Percentiles rank a stretch among this genome's conserved stretches.
These are phyloP conservation scores for Fusarium sp. DNA, from an alignment of 2,329 filamentous ascomycete genomes.

Conservation along the genomic window DNA sequence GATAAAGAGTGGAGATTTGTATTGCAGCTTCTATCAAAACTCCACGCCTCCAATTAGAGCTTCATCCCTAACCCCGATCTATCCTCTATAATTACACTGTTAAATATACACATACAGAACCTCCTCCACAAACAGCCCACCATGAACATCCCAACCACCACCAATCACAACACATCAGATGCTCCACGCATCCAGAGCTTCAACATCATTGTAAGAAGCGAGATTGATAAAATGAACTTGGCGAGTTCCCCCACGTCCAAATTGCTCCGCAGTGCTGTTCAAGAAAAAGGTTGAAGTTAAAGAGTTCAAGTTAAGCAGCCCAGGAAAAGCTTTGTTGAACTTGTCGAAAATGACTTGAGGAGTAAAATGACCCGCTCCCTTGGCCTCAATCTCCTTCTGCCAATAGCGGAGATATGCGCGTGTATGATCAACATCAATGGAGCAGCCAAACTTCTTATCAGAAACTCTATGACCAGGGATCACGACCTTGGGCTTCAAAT, in stretches of 20 bases:
- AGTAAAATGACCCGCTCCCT: neutral
- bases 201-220: neutral
- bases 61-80: no score
- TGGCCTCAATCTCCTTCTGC: neutral
- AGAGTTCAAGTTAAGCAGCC: neutral
- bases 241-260: neutral
- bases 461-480: neutral
- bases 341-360: neutral
- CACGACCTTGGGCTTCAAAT: neutral
- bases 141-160: no score
- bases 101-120: neutral
- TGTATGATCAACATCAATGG: neutral
- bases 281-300: neutral
- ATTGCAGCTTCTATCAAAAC: no score
- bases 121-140: rapidly evolving
- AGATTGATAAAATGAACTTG: neutral
- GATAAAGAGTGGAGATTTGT: rapidly evolving
- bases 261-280: neutral
- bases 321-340: neutral
- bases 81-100: no score
- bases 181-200: neutral
- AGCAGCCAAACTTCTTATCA: neutral
- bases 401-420: neutral
- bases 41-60: no score
- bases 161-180: neutral